A percentile compares a stretch with the other conserved stretches of the same genome.
Conservation (phyloP, 2,329 filamentous ascomycete species). For the Tolypocladium pustulatum region DNA sequence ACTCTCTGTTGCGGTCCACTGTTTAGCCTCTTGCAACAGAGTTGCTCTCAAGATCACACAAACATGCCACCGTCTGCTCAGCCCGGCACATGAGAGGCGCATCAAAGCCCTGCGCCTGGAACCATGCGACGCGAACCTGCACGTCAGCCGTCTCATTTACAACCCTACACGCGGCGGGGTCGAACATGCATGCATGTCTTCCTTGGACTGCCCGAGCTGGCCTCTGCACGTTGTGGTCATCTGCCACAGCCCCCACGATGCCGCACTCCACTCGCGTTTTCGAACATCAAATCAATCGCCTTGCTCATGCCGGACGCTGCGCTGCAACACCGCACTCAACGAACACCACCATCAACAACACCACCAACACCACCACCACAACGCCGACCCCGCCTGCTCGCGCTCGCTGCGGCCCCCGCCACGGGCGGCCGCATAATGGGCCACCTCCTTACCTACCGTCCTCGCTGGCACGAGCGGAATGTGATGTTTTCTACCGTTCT, state of each 20-base stretch:
- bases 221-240: conserved; percentile 6
- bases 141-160: conserved; percentile 4
- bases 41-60: background rate
- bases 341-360: background rate
- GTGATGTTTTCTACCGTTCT: background rate
- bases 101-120: background rate
- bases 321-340: background rate
- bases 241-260: conserved; percentile 5
- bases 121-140: conserved; percentile 2
- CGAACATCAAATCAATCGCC: conserved; percentile 6
- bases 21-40: background rate
- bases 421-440: conserved; percentile 7
- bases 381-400: background rate
- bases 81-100: conserved; percentile 1
- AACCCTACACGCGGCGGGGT: conserved; percentile 6
- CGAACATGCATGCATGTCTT: conserved; percentile 5
- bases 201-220: conserved; percentile 3
- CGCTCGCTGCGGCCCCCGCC: background rate
- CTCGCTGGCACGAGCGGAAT: conserved; percentile 13
- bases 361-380: background rate
- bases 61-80: background rate
- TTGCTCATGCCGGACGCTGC: conserved; percentile 4
- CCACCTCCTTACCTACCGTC: conserved; percentile 4
- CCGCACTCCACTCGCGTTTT: conserved; percentile 1
- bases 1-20: background rate